phyloP scores from a whole-genome alignment of 1,139 yeast genomes.

The Zygosaccharomyces sapae region DNA sequence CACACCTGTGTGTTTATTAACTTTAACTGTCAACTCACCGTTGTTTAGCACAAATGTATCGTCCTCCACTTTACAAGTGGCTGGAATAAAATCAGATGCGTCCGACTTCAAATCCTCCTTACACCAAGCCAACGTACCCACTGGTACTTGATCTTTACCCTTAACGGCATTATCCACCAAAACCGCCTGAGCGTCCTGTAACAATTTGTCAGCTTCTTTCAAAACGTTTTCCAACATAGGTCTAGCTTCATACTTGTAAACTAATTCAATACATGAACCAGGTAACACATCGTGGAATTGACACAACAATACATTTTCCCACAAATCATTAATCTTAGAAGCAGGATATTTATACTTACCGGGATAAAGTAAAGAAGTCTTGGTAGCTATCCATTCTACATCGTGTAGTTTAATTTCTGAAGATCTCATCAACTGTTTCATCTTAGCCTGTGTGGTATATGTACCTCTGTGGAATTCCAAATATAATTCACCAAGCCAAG shows the following conservation, averaged over 20 bases:
- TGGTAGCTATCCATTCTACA: slow-evolving; percentile 75
- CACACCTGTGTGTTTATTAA: slow-evolving; percentile 55
- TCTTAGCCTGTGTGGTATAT: slow-evolving; percentile 86
- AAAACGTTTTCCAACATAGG: slow-evolving; percentile 65
- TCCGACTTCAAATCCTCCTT: not conserved
- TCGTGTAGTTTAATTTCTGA: slow-evolving; percentile 81
- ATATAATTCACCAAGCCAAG: slow-evolving; percentile 92
- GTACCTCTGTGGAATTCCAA: slow-evolving; percentile 96
- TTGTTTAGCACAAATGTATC: slow-evolving; percentile 45
- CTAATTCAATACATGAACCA: slow-evolving; percentile 93
- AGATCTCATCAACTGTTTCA: slow-evolving; percentile 73
- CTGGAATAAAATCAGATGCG: slow-evolving; percentile 9
- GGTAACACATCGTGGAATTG: slow-evolving; percentile 97
- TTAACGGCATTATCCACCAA: slow-evolving; percentile 25
- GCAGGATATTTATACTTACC: slow-evolving; percentile 65
- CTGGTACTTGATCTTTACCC: slow-evolving; percentile 26
- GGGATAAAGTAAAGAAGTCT: slow-evolving; percentile 55
- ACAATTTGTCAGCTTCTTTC: slow-evolving; percentile 49
- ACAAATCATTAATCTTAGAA: slow-evolving; percentile 58
- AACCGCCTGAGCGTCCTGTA: slow-evolving; percentile 49
- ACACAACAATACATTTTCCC: slow-evolving; percentile 87
- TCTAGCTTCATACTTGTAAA: slow-evolving; percentile 85
- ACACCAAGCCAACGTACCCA: slow-evolving; percentile 38
- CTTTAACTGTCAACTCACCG: slow-evolving; percentile 53
- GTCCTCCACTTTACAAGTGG: slow-evolving; percentile 10